Percentiles rank a stretch among this genome's conserved stretches.
Evolutionary conservation across 305 asterid species (phyloP).

Genomic region (Lippia alba): DNA sequence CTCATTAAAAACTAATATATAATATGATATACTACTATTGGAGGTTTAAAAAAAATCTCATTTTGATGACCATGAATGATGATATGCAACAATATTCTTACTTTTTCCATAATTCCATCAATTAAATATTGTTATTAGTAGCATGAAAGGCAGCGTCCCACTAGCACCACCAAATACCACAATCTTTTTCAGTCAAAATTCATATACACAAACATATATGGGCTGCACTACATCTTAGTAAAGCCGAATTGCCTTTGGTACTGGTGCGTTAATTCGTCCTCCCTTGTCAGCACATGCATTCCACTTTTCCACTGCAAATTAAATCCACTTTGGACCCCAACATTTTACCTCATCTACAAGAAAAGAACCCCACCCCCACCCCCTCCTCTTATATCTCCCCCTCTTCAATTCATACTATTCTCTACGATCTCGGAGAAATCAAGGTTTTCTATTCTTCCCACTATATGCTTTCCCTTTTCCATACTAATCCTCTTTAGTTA

Average conservation of each 20-base stretch:
- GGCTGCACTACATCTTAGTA: slow-evolving; percentile 22
- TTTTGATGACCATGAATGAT: too few species aligned
- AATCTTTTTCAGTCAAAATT: slow-evolving; percentile 19
- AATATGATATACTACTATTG: too few species aligned
- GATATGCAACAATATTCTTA: too few species aligned
- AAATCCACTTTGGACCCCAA: slow-evolving; percentile 56
- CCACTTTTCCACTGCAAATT: slow-evolving; percentile 75
- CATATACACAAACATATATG: background rate
- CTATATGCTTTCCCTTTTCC: slow-evolving; percentile 1
- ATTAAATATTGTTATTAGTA: background rate
- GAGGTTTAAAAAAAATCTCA: too few species aligned
- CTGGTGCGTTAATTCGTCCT: slow-evolving; percentile 60
- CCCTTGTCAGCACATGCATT: slow-evolving; percentile 82
- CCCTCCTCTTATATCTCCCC: slow-evolving; percentile 27
- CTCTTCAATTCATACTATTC: slow-evolving; percentile 3
- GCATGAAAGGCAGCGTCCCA: slow-evolving; percentile 53
- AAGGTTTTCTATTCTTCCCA: slow-evolving; percentile 4
- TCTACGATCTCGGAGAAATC: background rate
- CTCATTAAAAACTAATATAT: too few species aligned
- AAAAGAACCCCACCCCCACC: slow-evolving; percentile 48
- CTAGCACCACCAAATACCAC: slow-evolving; percentile 43
- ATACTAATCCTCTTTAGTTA: slow-evolving; percentile 18
- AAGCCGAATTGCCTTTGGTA: slow-evolving; percentile 75
- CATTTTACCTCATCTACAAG: slow-evolving; percentile 67
- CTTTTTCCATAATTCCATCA: background rate